Conservation (phyloP, 768 basidiomycete genomes). For the Neoboletus magnificus region DNA sequence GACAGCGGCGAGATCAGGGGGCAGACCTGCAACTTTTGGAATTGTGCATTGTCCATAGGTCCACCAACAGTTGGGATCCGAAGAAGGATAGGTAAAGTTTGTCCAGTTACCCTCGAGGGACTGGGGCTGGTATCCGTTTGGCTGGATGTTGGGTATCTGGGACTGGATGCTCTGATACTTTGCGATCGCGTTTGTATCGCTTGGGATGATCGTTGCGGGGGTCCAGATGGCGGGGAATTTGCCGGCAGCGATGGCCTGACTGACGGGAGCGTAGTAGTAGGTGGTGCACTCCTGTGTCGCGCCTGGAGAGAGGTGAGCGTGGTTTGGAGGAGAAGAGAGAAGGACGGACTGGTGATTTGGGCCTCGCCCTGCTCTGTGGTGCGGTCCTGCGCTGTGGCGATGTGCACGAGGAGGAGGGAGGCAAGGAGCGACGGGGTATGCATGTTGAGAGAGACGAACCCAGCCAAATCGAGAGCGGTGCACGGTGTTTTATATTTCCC, state of each 20-base stretch:
- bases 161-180: slow-evolving; percentile 43
- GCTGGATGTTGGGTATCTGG: slow-evolving; percentile 45
- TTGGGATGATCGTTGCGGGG: slow-evolving; percentile 40
- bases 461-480: neutral
- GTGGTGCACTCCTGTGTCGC: slow-evolving; percentile 39
- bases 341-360: slow-evolving; percentile 34
- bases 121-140: slow-evolving; percentile 32
- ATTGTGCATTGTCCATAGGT: slow-evolving; percentile 38
- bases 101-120: slow-evolving; percentile 32
- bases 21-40: slow-evolving; percentile 45
- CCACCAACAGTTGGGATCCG: slow-evolving; percentile 52
- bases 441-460: slow-evolving; percentile 2
- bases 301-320: slow-evolving; percentile 20
- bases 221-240: slow-evolving; percentile 47
- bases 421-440: slow-evolving; percentile 13
- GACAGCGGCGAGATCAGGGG: slow-evolving; percentile 41
- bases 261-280: slow-evolving; percentile 41
- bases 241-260: slow-evolving; percentile 24
- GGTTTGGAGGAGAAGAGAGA: neutral
- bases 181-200: slow-evolving; percentile 40
- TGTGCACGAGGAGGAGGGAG: neutral
- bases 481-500: neutral
- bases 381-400: slow-evolving; percentile 26
- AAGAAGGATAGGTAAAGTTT: slow-evolving; percentile 33
- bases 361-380: slow-evolving; percentile 37